A percentile compares a stretch with the other conserved stretches of the same genome.
These are phyloP conservation scores for Cyberlindnera lachancei DNA, from an alignment of 805 yeast genomes.

Conservation along the genomic window DNA sequence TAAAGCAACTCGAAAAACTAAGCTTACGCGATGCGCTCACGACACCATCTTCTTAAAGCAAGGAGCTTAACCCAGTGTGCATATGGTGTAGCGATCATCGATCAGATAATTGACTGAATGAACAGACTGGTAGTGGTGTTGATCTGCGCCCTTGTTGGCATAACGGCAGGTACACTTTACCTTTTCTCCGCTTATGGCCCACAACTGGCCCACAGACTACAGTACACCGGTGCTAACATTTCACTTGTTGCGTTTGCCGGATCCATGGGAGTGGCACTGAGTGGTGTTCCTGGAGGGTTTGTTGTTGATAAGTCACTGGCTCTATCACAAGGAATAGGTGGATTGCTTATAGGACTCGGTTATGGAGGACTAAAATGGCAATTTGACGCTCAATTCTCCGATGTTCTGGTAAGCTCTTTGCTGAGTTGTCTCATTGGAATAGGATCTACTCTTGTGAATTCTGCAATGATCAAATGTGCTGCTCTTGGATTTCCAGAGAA, in stretches of 20 bases:
- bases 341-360: slow-evolving; percentile 41
- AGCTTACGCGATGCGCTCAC: too few species aligned
- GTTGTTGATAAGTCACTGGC: slow-evolving; percentile 64
- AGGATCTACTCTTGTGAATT: slow-evolving; percentile 61
- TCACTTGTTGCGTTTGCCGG: slow-evolving; percentile 63
- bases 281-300: slow-evolving; percentile 63
- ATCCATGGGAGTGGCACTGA: slow-evolving; percentile 51
- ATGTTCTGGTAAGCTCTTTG: slow-evolving; percentile 34
- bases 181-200: slow-evolving; percentile 74
- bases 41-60: too few species aligned
- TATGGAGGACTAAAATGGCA: slow-evolving; percentile 49
- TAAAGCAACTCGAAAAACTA: too few species aligned
- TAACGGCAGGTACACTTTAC: slow-evolving; percentile 69
- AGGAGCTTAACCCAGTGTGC: too few species aligned
- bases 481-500: slow-evolving; percentile 60
- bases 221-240: slow-evolving; percentile 54
- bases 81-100: too few species aligned
- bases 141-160: slow-evolving; percentile 30
- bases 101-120: slow-evolving; percentile 1
- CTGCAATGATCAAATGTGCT: slow-evolving; percentile 65
- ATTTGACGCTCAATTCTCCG: slow-evolving; percentile 33
- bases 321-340: slow-evolving; percentile 43
- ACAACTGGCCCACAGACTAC: slow-evolving; percentile 53
- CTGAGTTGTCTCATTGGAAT: slow-evolving; percentile 52
- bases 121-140: slow-evolving; percentile 9